Evolutionary conservation across 192 early-diverging fungal genomes (phyloP).

Genomic region (Phlyctochytrium arcticum): DNA sequence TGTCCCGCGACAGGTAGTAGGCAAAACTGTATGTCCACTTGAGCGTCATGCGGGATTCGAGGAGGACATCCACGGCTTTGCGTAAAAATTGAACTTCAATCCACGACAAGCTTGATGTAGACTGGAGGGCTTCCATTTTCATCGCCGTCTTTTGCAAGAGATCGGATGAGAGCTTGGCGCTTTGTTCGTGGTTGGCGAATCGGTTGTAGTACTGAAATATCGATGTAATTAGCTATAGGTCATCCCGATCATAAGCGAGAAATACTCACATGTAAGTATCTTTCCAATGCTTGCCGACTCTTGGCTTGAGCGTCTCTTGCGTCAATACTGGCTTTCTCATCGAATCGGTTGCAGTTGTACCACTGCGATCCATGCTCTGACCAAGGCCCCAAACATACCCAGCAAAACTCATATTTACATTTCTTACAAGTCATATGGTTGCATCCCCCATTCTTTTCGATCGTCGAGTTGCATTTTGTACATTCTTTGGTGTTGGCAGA

Average conservation of each 20-base stretch:
- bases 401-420: conserved; percentile 98
- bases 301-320: conserved; percentile 86
- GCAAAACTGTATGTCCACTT: conserved; percentile 99
- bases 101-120: conserved; percentile 84
- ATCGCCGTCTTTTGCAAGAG: conserved; percentile 80
- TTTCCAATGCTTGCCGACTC: conserved; percentile 78
- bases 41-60: conserved; percentile 84
- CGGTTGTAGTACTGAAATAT: conserved; percentile 84
- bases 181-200: conserved; percentile 97
- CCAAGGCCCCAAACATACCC: conserved; percentile 99
- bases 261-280: conserved; percentile 86
- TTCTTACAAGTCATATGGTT: conserved; percentile 99
- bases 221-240: not conserved
- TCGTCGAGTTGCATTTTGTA: conserved; percentile 86
- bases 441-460: conserved; percentile 99
- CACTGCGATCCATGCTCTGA: conserved; percentile 90
- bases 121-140: conserved; percentile 97
- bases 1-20: conserved; percentile 82
- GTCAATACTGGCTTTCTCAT: conserved; percentile 82
- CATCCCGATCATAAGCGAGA: not conserved
- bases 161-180: conserved; percentile 77
- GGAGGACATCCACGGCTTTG: conserved; percentile 84
- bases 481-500: conserved; percentile 87
- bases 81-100: conserved; percentile 98
- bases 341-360: conserved; percentile 98